Percentiles rank a stretch among this genome's conserved stretches.
These are phyloP conservation scores for Tuctoria greenei DNA, from an alignment of 176 grass and related monocot genomes.

Conservation along the genomic window DNA sequence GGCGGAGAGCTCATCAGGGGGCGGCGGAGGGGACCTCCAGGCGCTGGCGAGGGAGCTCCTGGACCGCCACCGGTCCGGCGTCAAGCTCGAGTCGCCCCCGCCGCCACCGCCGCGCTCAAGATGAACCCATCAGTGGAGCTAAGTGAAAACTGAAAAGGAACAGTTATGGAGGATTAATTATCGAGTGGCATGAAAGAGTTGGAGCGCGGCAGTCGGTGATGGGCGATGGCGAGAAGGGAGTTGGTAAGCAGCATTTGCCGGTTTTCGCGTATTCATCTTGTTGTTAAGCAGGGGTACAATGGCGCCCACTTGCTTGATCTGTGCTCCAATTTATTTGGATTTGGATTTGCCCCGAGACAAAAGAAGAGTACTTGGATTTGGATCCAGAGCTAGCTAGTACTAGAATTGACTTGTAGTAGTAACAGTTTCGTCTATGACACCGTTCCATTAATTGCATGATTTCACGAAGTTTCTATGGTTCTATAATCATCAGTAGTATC, in stretches of 20 bases:
- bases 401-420: slow-evolving; percentile 50
- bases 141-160: background rate
- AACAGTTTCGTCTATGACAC: slow-evolving; percentile 46
- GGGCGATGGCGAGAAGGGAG: slow-evolving; percentile 41
- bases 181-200: slow-evolving; percentile 1
- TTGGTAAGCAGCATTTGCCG: slow-evolving; percentile 66
- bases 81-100: slow-evolving; percentile 49
- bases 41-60: slow-evolving; percentile 84
- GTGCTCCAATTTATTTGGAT: slow-evolving; percentile 36
- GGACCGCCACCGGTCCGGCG: slow-evolving; percentile 58
- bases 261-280: slow-evolving; percentile 62
- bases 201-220: slow-evolving; percentile 23
- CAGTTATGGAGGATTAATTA: background rate
- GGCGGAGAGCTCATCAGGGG: slow-evolving; percentile 39
- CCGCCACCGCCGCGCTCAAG: slow-evolving; percentile 45
- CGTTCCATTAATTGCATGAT: slow-evolving; percentile 55
- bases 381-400: slow-evolving; percentile 30
- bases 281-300: slow-evolving; percentile 52
- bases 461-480: slow-evolving; percentile 33
- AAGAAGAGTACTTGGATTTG: background rate
- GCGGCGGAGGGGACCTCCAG: slow-evolving; percentile 75
- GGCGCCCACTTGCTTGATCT: slow-evolving; percentile 39
- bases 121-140: slow-evolving; percentile 9
- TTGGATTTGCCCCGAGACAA: slow-evolving; percentile 51
- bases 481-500: background rate